Conservation (phyloP, 345 rosid genomes). For the Populus tremula region DNA sequence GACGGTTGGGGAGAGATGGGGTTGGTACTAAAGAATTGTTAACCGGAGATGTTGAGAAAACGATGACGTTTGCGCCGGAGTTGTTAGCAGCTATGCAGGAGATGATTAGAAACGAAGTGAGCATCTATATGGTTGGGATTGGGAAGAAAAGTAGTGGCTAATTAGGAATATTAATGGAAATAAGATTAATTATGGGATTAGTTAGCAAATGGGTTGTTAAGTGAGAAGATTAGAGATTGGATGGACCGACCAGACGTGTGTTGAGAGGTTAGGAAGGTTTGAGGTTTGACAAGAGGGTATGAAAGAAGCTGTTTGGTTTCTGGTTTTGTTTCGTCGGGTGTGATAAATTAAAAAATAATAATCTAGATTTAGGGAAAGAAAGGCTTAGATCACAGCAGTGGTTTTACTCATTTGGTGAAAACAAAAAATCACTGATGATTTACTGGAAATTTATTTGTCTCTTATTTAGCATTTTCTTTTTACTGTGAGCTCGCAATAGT, state of each 20-base stretch:
- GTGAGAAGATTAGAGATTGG: neutral
- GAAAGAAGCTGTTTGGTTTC: neutral
- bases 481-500: neutral
- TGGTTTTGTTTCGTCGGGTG: neutral
- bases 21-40: neutral
- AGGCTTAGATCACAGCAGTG: neutral
- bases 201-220: neutral
- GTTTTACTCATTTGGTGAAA: neutral
- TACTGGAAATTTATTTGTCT: neutral
- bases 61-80: conserved; percentile 6
- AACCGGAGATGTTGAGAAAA: neutral
- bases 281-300: neutral
- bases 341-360: too few relatives aligned
- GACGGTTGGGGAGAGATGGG: neutral
- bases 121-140: conserved; percentile 10
- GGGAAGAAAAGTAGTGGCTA: neutral
- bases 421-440: neutral
- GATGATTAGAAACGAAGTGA: conserved; percentile 23
- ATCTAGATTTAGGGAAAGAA: neutral
- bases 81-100: conserved; percentile 12
- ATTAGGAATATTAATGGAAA: too few relatives aligned
- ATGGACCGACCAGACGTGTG: neutral
- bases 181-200: neutral
- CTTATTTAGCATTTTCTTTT: neutral
- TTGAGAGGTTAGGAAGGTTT: neutral